phyloP scores from a whole-genome alignment of 768 basidiomycete genomes.

The Rhodotorula paludigena region DNA sequence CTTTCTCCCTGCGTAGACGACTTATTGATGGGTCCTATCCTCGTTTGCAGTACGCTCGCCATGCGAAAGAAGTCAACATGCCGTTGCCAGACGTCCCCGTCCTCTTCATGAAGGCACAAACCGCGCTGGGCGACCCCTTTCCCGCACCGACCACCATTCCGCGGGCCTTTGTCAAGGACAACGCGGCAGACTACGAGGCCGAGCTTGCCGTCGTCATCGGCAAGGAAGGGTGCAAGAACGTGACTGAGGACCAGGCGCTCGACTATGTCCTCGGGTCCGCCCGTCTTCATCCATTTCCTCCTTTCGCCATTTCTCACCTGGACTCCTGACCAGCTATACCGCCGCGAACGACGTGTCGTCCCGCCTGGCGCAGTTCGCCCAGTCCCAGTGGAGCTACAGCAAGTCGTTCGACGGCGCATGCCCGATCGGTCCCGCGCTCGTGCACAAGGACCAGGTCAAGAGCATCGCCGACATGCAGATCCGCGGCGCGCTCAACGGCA shows the following conservation, averaged over 20 bases:
- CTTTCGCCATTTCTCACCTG: neutral
- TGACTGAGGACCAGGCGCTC: constrained; percentile 46
- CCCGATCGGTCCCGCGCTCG: constrained; percentile 45
- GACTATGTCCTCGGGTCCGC: constrained; percentile 47
- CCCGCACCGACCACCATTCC: constrained; percentile 43
- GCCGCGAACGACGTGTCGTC: constrained; percentile 48
- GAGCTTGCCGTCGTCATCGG: constrained; percentile 48
- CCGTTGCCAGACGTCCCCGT: constrained; percentile 44
- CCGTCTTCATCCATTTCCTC: neutral
- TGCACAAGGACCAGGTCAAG: constrained; percentile 36
- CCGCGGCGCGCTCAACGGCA: constrained; percentile 41
- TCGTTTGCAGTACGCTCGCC: constrained; percentile 44
- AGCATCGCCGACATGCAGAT: constrained; percentile 39
- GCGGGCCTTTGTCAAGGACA: constrained; percentile 18
- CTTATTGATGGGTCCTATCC: too few species aligned
- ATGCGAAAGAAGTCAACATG: constrained; percentile 45
- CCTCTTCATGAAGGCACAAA: constrained; percentile 48
- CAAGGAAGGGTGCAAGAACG: constrained; percentile 46
- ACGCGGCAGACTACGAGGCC: constrained; percentile 46
- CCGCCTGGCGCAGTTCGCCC: constrained; percentile 44
- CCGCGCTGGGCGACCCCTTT: constrained; percentile 44
- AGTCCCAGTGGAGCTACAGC: constrained; percentile 36
- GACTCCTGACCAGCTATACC: constrained; percentile 36
- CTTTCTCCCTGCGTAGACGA: neutral
- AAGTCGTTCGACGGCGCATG: constrained; percentile 45